Percentiles rank a stretch among this genome's conserved stretches.
These are phyloP conservation scores for Cryomyces minteri DNA, from an alignment of 495 filamentous ascomycete genomes.

Conservation along the genomic window DNA sequence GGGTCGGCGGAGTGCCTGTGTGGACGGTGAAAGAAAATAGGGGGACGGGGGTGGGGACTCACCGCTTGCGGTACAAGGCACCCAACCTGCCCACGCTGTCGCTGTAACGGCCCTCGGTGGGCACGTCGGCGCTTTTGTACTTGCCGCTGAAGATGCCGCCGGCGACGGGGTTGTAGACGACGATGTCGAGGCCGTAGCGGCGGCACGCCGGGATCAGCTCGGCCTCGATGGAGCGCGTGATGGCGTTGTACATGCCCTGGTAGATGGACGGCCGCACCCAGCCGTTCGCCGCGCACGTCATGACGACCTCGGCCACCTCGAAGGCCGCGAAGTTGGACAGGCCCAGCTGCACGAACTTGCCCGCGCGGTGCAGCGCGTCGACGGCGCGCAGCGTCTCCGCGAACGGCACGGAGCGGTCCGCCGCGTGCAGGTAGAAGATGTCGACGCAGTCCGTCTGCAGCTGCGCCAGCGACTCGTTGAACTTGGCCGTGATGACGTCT, in stretches of 20 bases:
- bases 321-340: conserved; percentile 76
- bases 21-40: no score
- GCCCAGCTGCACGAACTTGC: conserved; percentile 71
- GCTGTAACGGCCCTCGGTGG: conserved; percentile 51
- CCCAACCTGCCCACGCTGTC: conserved; percentile 32
- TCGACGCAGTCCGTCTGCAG: conserved; percentile 63
- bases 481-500: conserved; percentile 36
- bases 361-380: conserved; percentile 67
- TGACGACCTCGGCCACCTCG: conserved; percentile 78
- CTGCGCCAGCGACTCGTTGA: conserved; percentile 50
- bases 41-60: no score
- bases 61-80: conserved; percentile 46
- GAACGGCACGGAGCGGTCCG: conserved; percentile 49
- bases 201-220: conserved; percentile 66
- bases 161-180: conserved; percentile 81
- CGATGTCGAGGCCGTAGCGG: conserved; percentile 73
- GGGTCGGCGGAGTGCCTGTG: no score
- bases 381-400: conserved; percentile 59
- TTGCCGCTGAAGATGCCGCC: conserved; percentile 77
- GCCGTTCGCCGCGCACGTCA: conserved; percentile 60
- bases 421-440: conserved; percentile 76
- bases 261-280: conserved; percentile 56
- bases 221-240: conserved; percentile 59
- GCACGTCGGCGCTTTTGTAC: conserved; percentile 51
- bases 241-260: conserved; percentile 50